These are phyloP conservation scores for Skeletonema grethae DNA, from an alignment of 108 stramenopile genomes.

Conservation along the genomic window DNA sequence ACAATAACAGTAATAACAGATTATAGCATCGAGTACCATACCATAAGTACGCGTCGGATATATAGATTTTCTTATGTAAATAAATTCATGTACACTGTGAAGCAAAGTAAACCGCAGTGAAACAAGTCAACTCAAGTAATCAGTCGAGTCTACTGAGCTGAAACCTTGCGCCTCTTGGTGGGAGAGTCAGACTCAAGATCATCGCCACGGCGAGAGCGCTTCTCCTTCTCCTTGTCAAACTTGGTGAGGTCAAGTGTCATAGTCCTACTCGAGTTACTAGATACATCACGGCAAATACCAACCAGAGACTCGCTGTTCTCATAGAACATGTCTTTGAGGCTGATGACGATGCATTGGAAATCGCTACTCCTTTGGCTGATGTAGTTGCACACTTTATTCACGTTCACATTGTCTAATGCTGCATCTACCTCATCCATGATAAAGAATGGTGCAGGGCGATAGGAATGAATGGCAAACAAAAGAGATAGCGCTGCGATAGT, in stretches of 20 bases:
- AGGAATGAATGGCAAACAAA: conserved; percentile 98
- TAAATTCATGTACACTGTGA: not conserved
- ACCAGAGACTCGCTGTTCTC: conserved; percentile 87
- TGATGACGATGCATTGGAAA: conserved; percentile 99
- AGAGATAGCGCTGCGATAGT: conserved; percentile 98
- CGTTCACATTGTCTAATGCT: conserved; percentile 93
- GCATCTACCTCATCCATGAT: conserved; percentile 99
- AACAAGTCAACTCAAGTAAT: not conserved
- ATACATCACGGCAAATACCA: conserved; percentile 92
- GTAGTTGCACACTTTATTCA: conserved; percentile 98
- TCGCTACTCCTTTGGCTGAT: conserved; percentile 89
- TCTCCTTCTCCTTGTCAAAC: conserved; percentile 55
- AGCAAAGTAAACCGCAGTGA: not conserved
- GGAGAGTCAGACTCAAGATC: not conserved
- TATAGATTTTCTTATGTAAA: conserved; percentile 3
- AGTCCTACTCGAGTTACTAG: conserved; percentile 78
- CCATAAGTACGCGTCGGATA: not conserved
- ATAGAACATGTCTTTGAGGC: conserved; percentile 98
- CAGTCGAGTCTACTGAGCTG: not conserved
- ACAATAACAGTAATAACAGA: not conserved
- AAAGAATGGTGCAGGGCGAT: conserved; percentile 95
- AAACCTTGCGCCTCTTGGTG: conserved; percentile 8
- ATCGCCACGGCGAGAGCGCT: not conserved
- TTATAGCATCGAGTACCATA: not conserved
- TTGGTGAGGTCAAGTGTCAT: conserved; percentile 83